Evolutionary conservation across 768 basidiomycete genomes (phyloP).

Genomic region (Melanogaster broomeanus): DNA sequence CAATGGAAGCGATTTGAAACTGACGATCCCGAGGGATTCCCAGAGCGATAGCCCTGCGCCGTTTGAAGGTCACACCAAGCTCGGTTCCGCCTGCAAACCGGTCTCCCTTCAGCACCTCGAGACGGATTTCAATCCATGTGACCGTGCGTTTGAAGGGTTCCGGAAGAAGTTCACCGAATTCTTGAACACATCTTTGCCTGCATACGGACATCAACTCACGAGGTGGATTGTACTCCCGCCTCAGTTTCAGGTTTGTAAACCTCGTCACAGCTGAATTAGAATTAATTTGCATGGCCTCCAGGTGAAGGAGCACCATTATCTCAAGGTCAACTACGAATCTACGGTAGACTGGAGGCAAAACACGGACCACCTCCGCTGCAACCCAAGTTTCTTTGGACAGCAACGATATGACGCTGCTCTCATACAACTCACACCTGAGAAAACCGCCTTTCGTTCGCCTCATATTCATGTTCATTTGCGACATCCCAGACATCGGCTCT

Average conservation of each 20-base stretch:
- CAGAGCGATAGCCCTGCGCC: too few relatives aligned
- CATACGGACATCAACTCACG: neutral
- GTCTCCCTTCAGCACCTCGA: conserved; percentile 11
- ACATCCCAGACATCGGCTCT: conserved; percentile 2
- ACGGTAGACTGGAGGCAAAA: conserved; percentile 27
- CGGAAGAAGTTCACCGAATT: neutral
- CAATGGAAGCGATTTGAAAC: too few relatives aligned
- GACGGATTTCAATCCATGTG: neutral
- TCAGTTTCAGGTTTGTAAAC: neutral
- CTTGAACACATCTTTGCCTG: neutral
- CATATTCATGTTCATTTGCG: conserved; percentile 22
- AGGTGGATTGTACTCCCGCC: neutral
- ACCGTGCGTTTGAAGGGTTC: neutral
- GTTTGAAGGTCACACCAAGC: too few relatives aligned
- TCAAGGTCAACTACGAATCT: conserved; percentile 31
- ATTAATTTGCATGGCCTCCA: neutral
- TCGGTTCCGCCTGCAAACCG: neutral
- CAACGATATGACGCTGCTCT: conserved; percentile 32
- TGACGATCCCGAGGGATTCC: conserved; percentile 12
- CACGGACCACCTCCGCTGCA: conserved; percentile 32
- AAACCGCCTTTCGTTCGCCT: conserved; percentile 16
- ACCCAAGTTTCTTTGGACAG: conserved; percentile 26
- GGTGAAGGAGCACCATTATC: conserved; percentile 23
- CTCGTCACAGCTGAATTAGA: neutral
- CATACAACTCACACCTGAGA: conserved; percentile 1